Evolutionary conservation across 352 stramenopile species (phyloP).

Genomic region (Aphanomyces astaci): DNA sequence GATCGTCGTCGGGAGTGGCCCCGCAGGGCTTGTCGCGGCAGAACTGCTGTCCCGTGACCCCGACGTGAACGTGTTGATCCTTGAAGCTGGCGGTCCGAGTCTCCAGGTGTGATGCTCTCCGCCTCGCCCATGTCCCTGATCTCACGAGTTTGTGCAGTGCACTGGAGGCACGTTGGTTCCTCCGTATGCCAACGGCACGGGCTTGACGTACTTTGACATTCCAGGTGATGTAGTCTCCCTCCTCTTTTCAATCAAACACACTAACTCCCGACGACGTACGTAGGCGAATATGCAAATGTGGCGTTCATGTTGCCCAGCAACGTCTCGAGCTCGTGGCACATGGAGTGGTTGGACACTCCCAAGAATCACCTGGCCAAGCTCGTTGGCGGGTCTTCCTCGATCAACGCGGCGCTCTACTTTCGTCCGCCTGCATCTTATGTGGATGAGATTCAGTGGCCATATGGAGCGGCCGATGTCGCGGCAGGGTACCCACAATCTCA

Average conservation of each 20-base stretch:
- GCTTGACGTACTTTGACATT: constrained; percentile 67
- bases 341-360: constrained; percentile 40
- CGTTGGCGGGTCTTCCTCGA: constrained; percentile 71
- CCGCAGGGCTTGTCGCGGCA: constrained; percentile 47
- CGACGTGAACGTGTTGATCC: constrained; percentile 41
- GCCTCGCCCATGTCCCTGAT: not conserved
- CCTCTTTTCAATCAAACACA: too few species aligned
- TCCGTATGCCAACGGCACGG: constrained; percentile 34
- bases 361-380: constrained; percentile 66
- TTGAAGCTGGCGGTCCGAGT: constrained; percentile 47
- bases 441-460: constrained; percentile 39
- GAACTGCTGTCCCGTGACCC: constrained; percentile 50
- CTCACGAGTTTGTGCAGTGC: not conserved
- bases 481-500: not conserved
- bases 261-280: not conserved
- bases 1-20: constrained; percentile 49
- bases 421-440: constrained; percentile 46
- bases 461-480: constrained; percentile 49
- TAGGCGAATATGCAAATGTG: constrained; percentile 43
- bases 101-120: constrained; percentile 23
- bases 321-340: constrained; percentile 31
- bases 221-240: constrained; percentile 23
- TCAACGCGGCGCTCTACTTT: constrained; percentile 84
- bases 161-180: constrained; percentile 39
- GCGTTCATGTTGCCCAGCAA: constrained; percentile 2